Evolutionary conservation across 164 flowering plant species (phyloP), one percentile per base, ranked within the genome.

Genomic region (Cinnamomum micranthum): DNA sequence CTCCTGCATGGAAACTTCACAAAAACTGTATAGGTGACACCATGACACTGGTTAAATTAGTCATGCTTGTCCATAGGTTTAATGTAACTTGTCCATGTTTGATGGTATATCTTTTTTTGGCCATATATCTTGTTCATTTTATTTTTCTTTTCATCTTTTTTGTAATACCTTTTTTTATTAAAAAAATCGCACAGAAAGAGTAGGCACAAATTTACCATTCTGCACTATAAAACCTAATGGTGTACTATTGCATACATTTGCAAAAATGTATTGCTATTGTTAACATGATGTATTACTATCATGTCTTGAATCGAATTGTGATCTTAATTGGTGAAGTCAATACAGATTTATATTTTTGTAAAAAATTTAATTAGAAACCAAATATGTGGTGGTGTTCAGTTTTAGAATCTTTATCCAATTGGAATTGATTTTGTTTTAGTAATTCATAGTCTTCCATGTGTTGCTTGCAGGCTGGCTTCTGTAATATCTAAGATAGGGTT

Each of bases 401-500:
- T 55, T 41, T 41, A 41, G 60, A 55, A 55, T 55, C 9, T 55
- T 55, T 55, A 55, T 55, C 60, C n/a, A 55, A 55, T 55, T 20
- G n/a, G 20, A 55, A 55, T 55, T 15, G 5, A 55, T 55, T 55
- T 14, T 55, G 6, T 55, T 55, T 17, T 55, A 15, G 60, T 55
- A 20, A 55, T 12, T 55, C 6, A 14, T 55, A 20, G n/a, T 17
- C 1, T 9, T 31, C 1, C 13, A 24, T 24, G 23, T 76, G 33
- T 65, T 23, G 60, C 66, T 22, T 85, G 87, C 91, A 95, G 99
- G 88, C 87, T 95, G 90, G 91, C 98, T 62, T 89, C 97, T 68
- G 97, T 93, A 13, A 81, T 95, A 81, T 95, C 99, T 74, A 95
- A 93, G 87, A 88, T 95, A 91, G 99, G 98, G 73, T 95, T 95